These are phyloP conservation scores for Colletotrichum cuscutae DNA, from an alignment of 2,329 filamentous ascomycete species.

Conservation along the genomic window DNA sequence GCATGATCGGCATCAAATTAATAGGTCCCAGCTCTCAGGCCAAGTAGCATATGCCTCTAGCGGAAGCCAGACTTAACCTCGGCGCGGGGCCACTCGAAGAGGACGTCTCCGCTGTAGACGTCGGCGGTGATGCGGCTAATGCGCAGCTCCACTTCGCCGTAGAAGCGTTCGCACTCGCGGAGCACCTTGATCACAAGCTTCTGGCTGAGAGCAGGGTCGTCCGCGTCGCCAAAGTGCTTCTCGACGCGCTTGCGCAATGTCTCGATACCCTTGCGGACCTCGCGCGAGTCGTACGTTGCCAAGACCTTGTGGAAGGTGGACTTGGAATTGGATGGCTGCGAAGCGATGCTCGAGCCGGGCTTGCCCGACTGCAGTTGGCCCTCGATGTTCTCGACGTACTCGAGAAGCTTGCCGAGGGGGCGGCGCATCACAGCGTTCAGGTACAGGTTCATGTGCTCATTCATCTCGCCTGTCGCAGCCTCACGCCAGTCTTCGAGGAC, in stretches of 20 bases:
- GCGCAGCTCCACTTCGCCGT: constrained; percentile 69
- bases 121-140: constrained; percentile 69
- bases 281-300: constrained; percentile 81
- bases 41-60: constrained; percentile 1
- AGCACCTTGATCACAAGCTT: constrained; percentile 68
- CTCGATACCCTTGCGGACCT: constrained; percentile 91
- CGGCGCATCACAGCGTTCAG: constrained; percentile 88
- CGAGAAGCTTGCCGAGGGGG: constrained; percentile 88
- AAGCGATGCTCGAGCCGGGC: constrained; percentile 72
- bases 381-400: constrained; percentile 92
- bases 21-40: background rate
- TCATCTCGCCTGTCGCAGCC: constrained; percentile 80
- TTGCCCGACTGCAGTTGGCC: constrained; percentile 72
- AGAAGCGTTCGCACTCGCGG: constrained; percentile 71
- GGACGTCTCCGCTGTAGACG: constrained; percentile 72
- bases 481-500: constrained; percentile 86
- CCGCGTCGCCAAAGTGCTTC: constrained; percentile 95
- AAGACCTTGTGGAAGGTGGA: constrained; percentile 88
- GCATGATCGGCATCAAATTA: background rate
- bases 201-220: constrained; percentile 74
- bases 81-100: constrained; percentile 73
- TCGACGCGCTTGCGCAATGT: constrained; percentile 90
- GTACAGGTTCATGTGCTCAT: constrained; percentile 89
- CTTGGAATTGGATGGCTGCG: constrained; percentile 85
- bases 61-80: constrained; percentile 71